These are phyloP conservation scores for Cryoendolithus antarcticus DNA, from an alignment of 2,329 filamentous ascomycete species.

Conservation along the genomic window DNA sequence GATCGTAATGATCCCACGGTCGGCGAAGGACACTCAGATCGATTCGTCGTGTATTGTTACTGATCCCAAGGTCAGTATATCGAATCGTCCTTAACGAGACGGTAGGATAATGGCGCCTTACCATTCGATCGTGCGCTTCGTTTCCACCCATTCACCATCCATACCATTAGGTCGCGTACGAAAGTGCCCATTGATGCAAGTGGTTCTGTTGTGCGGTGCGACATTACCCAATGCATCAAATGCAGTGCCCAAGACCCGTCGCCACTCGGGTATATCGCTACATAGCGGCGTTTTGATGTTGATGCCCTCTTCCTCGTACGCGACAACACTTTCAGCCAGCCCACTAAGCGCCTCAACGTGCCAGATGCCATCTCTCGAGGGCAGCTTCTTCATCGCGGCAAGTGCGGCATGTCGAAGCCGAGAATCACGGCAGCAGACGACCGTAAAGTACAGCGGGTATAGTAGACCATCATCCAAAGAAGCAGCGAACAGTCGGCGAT, in stretches of 20 bases:
- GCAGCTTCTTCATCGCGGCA: constrained; percentile 13
- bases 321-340: constrained; percentile 12
- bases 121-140: constrained; percentile 14
- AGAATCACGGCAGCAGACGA: constrained; percentile 19
- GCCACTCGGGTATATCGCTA: constrained; percentile 21
- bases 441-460: constrained; percentile 17
- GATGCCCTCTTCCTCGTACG: constrained; percentile 14
- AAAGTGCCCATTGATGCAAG: constrained; percentile 9
- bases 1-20: no score
- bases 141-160: constrained; percentile 19
- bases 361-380: constrained; percentile 15
- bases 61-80: no score
- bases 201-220: no score
- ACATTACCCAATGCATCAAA: constrained; percentile 14
- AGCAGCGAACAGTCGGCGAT: constrained; percentile 16
- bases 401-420: constrained; percentile 16
- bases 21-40: no score
- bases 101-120: constrained; percentile 2
- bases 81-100: neutral
- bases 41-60: no score
- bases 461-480: constrained; percentile 21
- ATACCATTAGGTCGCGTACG: constrained; percentile 17
- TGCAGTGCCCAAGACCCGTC: constrained; percentile 14
- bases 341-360: constrained; percentile 18
- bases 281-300: constrained; percentile 10